Base-by-base conservation (phyloP, 768 basidiomycete genomes). In the Russula lepida region DNA sequence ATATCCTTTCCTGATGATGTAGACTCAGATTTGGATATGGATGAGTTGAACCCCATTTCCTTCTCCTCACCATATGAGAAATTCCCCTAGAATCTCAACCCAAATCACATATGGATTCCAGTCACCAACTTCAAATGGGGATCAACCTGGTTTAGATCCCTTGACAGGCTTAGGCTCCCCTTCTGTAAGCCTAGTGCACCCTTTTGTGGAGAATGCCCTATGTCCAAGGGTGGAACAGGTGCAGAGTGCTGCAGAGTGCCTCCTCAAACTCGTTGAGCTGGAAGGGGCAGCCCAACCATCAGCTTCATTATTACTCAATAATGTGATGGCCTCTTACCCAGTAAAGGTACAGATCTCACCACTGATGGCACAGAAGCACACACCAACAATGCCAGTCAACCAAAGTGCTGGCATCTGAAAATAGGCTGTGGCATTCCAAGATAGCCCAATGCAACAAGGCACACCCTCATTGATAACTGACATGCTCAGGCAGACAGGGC, bases 171-270 rank as follows among this genome's bases (percentile, higher is more conserved):
- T 81, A 0, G 81, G 65, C 44, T 69, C 72, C 21, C 71, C 71
- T 65, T 73, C 54, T 64, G 70, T 58, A 74, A 80, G 64, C 76
- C 77, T 65, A 71, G 79, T 65, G 53, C 76, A 75, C 47, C 77
- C 84, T 12, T 80, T 81, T 21, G 76, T 94, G 4, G 93, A 95
- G 68, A 94, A 95, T 69, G 92, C 86, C 32, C 72, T 95, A 66
- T 81, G 86, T 46, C 90, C 90, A 2, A 83, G 90, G 55, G 94
- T 94, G 1, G 89, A 90, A 67, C 95, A 97, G 70, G 95, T 94
- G 0, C 91, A 94, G 70, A 93, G 91, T 69, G 90, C 93, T 8
- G 95, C 95, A 0, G 87, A 92, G 70, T 81, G 91, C 52, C 74
- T 98, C 28, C 71, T 95, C 41, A 95, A 97, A 71, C 79, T 95